Evolutionary conservation across 78 protist species (phyloP).

Genomic region (Thecamonas trahens): DNA sequence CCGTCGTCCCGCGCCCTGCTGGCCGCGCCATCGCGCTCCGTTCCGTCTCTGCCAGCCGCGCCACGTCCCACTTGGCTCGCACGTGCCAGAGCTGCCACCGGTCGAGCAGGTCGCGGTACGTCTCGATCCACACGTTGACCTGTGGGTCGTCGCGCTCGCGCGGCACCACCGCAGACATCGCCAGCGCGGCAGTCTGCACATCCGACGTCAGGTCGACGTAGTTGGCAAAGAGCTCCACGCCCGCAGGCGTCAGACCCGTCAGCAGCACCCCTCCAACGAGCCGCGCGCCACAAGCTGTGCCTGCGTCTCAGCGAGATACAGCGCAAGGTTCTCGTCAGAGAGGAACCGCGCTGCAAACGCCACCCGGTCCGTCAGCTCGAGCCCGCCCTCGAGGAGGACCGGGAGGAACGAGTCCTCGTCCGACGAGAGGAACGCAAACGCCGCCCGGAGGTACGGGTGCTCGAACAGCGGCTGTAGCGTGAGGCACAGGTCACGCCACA

Average conservation of each 20-base stretch:
- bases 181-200: conserved; percentile 59
- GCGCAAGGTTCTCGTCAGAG: conserved; percentile 19
- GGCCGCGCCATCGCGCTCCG: no score
- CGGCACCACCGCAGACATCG: conserved; percentile 7
- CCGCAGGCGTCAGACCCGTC: conserved; percentile 49
- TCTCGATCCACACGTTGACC: neutral
- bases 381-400: conserved; percentile 19
- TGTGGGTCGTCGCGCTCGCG: neutral
- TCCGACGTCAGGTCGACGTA: conserved; percentile 75
- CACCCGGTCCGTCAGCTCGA: conserved; percentile 36
- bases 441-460: conserved; percentile 45
- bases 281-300: neutral
- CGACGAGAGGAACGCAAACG: conserved; percentile 30
- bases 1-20: no score
- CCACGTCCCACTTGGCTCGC: conserved; percentile 63
- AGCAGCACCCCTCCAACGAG: conserved; percentile 43
- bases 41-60: no score
- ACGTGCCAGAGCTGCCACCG: conserved; percentile 70
- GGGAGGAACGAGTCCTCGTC: conserved; percentile 1
- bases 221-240: conserved; percentile 29
- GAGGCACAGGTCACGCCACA: conserved; percentile 44
- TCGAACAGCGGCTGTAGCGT: neutral
- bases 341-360: conserved; percentile 58
- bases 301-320: neutral
- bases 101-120: conserved; percentile 70